Evolutionary conservation across 352 stramenopile genomes (phyloP), one percentile per base, ranked within the genome.

Genomic region (Lagenidium giganteum): DNA sequence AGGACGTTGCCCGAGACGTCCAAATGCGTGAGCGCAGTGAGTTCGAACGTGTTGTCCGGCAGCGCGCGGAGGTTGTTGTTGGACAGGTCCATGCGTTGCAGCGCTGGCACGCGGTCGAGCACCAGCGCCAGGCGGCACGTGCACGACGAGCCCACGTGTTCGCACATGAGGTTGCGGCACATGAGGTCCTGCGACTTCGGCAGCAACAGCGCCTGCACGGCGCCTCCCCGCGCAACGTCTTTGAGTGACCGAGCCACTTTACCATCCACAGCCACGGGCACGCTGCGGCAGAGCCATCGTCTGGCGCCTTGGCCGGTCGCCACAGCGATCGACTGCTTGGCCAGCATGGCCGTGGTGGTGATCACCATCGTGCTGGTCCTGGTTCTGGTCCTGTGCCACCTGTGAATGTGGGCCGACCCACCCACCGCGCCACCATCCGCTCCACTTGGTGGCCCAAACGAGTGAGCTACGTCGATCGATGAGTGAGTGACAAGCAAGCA

Each of bases 101-200:
- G 61, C 29, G 62, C 51, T 16, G 83, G 78, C 13, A 85, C 62
- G 26, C 78, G 76, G 59, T 90, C 80, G 11, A 94, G 65, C 20
- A 81, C 73, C 8, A 91, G 58, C 47, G 83, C 72, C 29, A 96
- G 61, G 44, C 78, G 72, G 61, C 87, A 96, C 23, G 79, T 61
- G 50, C 87, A 96, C 9, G 83, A 73, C 40, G 78, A 71, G 21
- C 87, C 86, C 21, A 96, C 62, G 61, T 93, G 79, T 52, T 94
- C 80, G 55, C 87, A 96, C 87, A 96, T 96, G 37, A 96, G 64
- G 50, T 96, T 95, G 26, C 70, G 76, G 61, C 87, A 96, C n/a
- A 94, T 48, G 30, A 96, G 61, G 58, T 96, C 87, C n/a, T 64
- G 44, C 18, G 83, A 95, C 36, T 58, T 56, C n/a, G 62, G 24